Conservation (phyloP, 805 yeast species). For the Isabelozyma gotoi region DNA sequence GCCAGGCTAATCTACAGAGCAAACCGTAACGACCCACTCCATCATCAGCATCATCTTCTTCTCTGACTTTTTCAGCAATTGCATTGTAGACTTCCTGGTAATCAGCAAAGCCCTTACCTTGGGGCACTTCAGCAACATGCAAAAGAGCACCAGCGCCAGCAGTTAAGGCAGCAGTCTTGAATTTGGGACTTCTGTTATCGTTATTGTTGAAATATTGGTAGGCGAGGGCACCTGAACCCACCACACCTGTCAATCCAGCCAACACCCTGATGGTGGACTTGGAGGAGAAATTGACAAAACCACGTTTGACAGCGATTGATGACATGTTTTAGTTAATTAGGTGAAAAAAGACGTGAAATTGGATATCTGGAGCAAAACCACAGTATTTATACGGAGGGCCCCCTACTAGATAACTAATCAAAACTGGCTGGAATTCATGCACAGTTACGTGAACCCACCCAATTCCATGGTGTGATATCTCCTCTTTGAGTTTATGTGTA, state of each 20-base stretch:
- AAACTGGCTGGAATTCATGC: too few species aligned
- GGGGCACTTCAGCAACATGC: slow-evolving; percentile 33
- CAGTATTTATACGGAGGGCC: neutral
- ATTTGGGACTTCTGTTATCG: slow-evolving; percentile 7
- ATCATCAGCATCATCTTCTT: slow-evolving; percentile 35
- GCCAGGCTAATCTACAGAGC: slow-evolving; percentile 41
- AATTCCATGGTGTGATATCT: neutral
- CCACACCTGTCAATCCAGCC: slow-evolving; percentile 14
- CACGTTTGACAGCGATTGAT: neutral
- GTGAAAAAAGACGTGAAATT: neutral
- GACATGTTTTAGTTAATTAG: neutral
- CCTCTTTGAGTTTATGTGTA: neutral
- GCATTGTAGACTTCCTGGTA: slow-evolving; percentile 71
- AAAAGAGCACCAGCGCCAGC: slow-evolving; percentile 13
- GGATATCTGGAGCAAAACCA: neutral
- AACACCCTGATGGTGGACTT: slow-evolving; percentile 2
- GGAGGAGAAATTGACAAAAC: neutral
- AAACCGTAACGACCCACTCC: slow-evolving; percentile 40
- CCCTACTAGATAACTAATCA: too few species aligned
- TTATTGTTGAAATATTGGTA: slow-evolving; percentile 15
- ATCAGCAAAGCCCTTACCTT: slow-evolving; percentile 44
- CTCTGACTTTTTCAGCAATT: slow-evolving; percentile 62
- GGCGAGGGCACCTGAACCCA: slow-evolving; percentile 22
- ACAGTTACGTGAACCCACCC: too few species aligned
- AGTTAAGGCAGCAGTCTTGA: slow-evolving; percentile 6